A percentile compares a stretch with the other conserved stretches of the same genome.
Conservation (phyloP, 768 basidiomycete species). For the Russula sp. region DNA sequence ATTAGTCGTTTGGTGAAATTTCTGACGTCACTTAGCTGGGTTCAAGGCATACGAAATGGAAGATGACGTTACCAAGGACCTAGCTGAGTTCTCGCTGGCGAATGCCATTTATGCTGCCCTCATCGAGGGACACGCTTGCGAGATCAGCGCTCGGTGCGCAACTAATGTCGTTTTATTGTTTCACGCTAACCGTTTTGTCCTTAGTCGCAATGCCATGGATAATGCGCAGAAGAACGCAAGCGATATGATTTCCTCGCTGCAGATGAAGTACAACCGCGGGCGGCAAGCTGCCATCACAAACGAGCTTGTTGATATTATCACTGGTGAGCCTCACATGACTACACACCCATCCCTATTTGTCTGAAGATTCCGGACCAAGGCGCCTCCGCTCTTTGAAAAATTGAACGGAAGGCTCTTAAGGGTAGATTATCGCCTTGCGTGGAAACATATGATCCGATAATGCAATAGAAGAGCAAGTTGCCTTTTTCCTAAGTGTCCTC, state of each 20-base stretch:
- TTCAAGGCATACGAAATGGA: slow-evolving; percentile 98
- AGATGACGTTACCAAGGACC: slow-evolving; percentile 89
- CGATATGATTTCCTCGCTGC: slow-evolving; percentile 84
- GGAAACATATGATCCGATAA: slow-evolving; percentile 7
- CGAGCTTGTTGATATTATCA: slow-evolving; percentile 89
- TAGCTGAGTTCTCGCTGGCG: slow-evolving; percentile 92
- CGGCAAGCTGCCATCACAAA: slow-evolving; percentile 97
- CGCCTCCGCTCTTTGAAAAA: slow-evolving; percentile 43
- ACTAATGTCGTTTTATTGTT: neutral
- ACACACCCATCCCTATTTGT: neutral
- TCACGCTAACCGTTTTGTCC: slow-evolving; percentile 5
- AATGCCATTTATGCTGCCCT: slow-evolving; percentile 95
- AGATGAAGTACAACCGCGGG: slow-evolving; percentile 98
- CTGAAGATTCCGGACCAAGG: slow-evolving; percentile 29
- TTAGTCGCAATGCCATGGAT: slow-evolving; percentile 97
- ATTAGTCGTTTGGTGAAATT: neutral
- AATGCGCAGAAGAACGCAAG: slow-evolving; percentile 97
- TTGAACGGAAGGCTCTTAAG: neutral
- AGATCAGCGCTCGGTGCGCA: slow-evolving; percentile 78
- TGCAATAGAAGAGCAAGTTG: slow-evolving; percentile 18
- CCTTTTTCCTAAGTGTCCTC: slow-evolving; percentile 2
- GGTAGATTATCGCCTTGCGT: slow-evolving; percentile 9
- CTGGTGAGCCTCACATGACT: slow-evolving; percentile 46
- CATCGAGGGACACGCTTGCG: slow-evolving; percentile 92
- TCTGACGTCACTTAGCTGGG: slow-evolving; percentile 45